Conservation (phyloP, 768 basidiomycete genomes). For the Hygrophorus pudorinus region DNA sequence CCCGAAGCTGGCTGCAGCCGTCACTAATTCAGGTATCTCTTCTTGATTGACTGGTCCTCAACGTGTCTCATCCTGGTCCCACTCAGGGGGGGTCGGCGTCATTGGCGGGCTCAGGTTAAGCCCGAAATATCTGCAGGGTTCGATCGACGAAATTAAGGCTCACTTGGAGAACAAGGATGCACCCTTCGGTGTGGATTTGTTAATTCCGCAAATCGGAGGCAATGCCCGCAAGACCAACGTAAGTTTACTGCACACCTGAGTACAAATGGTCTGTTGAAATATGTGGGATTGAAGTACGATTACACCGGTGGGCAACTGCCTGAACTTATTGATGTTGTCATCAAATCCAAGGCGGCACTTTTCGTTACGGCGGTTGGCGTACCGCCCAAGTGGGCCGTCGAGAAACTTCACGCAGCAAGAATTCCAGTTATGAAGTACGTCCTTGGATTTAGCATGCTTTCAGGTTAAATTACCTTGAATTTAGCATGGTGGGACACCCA, state of each 20-base stretch:
- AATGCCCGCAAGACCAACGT: conserved; percentile 89
- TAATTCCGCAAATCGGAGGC: conserved; percentile 84
- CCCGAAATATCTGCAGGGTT: conserved; percentile 70
- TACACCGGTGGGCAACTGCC: conserved; percentile 83
- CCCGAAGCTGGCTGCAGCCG: conserved; percentile 87
- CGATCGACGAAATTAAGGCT: conserved; percentile 61
- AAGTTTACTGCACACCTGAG: conserved; percentile 11
- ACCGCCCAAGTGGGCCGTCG: conserved; percentile 72
- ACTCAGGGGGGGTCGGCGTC: conserved; percentile 74
- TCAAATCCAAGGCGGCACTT: conserved; percentile 77
- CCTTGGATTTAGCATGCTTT: background rate
- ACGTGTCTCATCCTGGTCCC: background rate
- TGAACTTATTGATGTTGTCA: conserved; percentile 82
- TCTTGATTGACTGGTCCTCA: background rate
- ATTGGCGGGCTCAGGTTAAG: conserved; percentile 87
- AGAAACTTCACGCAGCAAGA: conserved; percentile 71
- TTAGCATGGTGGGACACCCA: conserved; percentile 78
- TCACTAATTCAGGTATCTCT: conserved; percentile 66
- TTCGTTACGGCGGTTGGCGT: conserved; percentile 91
- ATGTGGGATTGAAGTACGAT: conserved; percentile 44
- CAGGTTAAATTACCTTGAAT: no score
- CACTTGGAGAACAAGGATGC: conserved; percentile 62
- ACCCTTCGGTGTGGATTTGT: conserved; percentile 86
- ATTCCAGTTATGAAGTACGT: conserved; percentile 75
- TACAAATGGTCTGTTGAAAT: background rate